Conservation (phyloP, 2,329 filamentous ascomycete genomes). For the Tolypocladium sp. region DNA sequence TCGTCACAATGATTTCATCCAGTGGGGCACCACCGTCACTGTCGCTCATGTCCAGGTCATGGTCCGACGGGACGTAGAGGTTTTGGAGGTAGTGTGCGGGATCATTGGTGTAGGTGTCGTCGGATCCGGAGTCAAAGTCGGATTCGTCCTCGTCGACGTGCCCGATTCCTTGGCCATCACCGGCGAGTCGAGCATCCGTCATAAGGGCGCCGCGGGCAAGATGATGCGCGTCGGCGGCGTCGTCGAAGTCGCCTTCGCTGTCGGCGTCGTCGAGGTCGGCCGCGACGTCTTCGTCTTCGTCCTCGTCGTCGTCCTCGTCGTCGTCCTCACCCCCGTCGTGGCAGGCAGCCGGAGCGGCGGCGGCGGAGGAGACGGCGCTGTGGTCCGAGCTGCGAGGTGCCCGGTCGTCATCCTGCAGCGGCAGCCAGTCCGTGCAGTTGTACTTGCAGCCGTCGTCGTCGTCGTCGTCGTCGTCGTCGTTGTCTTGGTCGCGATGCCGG, state of each 20-base stretch:
- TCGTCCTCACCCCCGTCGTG: neutral
- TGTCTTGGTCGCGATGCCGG: conserved; percentile 1
- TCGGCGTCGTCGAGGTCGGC: neutral
- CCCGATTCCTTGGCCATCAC: neutral
- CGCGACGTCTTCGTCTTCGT: neutral
- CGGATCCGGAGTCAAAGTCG: conserved; percentile 1
- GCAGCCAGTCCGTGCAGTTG: neutral
- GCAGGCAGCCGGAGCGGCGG: neutral
- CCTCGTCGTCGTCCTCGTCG: neutral
- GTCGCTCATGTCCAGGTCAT: conserved; percentile 25
- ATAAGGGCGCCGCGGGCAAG: neutral
- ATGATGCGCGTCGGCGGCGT: neutral
- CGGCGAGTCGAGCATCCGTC: neutral
- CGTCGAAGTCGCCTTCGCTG: neutral
- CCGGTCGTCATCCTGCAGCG: conserved; percentile 2
- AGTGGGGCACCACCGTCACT: conserved; percentile 22
- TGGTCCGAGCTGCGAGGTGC: neutral
- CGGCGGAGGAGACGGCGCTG: neutral
- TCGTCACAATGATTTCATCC: conserved; percentile 1
- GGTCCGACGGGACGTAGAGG: conserved; percentile 5
- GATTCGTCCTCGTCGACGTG: neutral
- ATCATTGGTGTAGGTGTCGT: neutral
- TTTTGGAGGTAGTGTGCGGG: neutral
- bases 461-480: neutral
- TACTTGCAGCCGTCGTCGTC: neutral